Conservation (phyloP, 176 grass and related monocot genomes). For the Calamus simplicifolius region DNA sequence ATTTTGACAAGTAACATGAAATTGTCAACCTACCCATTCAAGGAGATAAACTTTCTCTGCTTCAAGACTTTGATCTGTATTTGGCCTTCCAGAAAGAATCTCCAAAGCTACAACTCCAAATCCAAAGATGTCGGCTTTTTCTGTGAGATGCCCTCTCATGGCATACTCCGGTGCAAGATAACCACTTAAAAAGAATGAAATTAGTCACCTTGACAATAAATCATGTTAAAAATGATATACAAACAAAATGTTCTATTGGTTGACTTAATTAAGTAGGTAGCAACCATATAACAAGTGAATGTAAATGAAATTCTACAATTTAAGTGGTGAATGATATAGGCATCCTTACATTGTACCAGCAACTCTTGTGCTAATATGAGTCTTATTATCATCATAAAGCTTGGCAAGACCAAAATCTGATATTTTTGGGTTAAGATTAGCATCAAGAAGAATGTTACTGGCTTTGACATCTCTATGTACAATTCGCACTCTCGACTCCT, state of each 20-base stretch:
- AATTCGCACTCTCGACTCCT: slow-evolving; percentile 29
- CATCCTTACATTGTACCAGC: slow-evolving; percentile 38
- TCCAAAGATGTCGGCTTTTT: slow-evolving; percentile 22
- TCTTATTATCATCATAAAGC: slow-evolving; percentile 44
- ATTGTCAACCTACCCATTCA: slow-evolving; percentile 22
- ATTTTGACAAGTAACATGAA: neutral
- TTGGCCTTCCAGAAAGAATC: slow-evolving; percentile 25
- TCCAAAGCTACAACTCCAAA: slow-evolving; percentile 34
- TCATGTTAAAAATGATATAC: neutral
- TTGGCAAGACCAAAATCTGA: slow-evolving; percentile 49
- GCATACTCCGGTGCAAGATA: slow-evolving; percentile 42
- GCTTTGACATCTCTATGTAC: slow-evolving; percentile 26
- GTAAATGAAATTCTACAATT: neutral
- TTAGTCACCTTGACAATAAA: neutral
- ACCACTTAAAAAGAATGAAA: slow-evolving; percentile 14
- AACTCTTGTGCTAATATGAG: slow-evolving; percentile 36
- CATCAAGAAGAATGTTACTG: slow-evolving; percentile 29
- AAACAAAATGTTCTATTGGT: neutral
- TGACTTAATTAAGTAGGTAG: no score
- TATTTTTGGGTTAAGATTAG: slow-evolving; percentile 41
- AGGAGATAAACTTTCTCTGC: slow-evolving; percentile 29
- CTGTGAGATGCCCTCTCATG: slow-evolving; percentile 24
- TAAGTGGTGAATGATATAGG: no score
- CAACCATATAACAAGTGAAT: neutral
- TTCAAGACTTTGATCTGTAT: slow-evolving; percentile 12